phyloP scores from a whole-genome alignment of 2,329 filamentous ascomycete species.

The Colletotrichum sp. region DNA sequence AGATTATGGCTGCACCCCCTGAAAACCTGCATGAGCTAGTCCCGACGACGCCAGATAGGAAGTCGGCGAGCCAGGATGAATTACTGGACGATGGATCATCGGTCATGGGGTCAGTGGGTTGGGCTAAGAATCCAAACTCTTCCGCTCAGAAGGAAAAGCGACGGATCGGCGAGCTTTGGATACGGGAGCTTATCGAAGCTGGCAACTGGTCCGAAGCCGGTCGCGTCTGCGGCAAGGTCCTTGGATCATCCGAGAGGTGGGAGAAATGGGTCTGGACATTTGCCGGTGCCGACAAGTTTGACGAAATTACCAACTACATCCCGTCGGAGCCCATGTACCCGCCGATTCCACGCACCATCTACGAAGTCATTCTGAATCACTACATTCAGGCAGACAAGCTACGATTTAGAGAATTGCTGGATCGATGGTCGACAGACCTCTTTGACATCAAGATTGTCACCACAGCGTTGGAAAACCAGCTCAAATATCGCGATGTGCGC shows the following conservation, averaged over 20 bases:
- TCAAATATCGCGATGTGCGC: conserved; percentile 75
- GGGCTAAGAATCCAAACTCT: conserved; percentile 15
- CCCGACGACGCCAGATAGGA: conserved; percentile 46
- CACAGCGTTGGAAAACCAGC: conserved; percentile 80
- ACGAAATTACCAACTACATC: conserved; percentile 87
- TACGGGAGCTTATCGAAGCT: conserved; percentile 80
- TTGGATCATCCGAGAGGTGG: conserved; percentile 82
- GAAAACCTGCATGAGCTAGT: conserved; percentile 45
- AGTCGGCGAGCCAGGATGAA: conserved; percentile 54
- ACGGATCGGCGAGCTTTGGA: conserved; percentile 90
- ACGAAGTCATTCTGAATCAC: conserved; percentile 87
- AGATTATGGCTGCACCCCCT: conserved; percentile 57
- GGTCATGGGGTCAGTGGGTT: conserved; percentile 61
- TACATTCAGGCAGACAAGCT: conserved; percentile 82
- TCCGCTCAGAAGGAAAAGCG: conserved; percentile 83
- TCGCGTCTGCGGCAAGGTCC: conserved; percentile 80
- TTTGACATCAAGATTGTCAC: conserved; percentile 82
- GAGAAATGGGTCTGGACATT: conserved; percentile 97
- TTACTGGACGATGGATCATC: conserved; percentile 78
- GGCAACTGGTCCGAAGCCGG: conserved; percentile 81
- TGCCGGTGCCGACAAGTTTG: conserved; percentile 82
- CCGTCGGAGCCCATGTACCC: conserved; percentile 80
- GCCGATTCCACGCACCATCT: conserved; percentile 80
- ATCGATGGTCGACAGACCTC: conserved; percentile 83
- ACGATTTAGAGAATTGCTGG: conserved; percentile 78